phyloP scores from a whole-genome alignment of 345 rosid species.

The Erucastrum elatum region DNA sequence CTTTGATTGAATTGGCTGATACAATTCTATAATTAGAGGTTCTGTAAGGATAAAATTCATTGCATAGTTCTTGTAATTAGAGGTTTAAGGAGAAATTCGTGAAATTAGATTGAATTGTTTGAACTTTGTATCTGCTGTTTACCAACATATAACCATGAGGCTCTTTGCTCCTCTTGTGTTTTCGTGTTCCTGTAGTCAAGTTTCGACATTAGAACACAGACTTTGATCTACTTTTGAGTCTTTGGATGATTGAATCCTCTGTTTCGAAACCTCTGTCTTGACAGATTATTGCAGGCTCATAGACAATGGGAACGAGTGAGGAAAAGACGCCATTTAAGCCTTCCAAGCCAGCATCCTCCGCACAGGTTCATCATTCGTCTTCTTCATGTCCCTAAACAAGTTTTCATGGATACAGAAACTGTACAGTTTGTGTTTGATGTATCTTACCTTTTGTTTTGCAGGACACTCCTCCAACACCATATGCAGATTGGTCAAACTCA shows the following conservation, averaged over 20 bases:
- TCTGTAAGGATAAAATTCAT: not conserved
- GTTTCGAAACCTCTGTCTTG: not conserved
- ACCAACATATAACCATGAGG: not conserved
- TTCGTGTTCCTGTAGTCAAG: not conserved
- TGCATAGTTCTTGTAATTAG: not conserved
- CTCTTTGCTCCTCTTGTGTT: not conserved
- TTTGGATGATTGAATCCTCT: not conserved
- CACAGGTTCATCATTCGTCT: slow-evolving; percentile 50
- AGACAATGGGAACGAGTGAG: slow-evolving; percentile 69
- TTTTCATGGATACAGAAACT: not conserved
- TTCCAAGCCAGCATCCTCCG: slow-evolving; percentile 68
- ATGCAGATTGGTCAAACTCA: slow-evolving; percentile 87
- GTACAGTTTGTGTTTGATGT: not conserved
- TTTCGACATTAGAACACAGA: too few species aligned
- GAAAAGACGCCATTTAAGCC: slow-evolving; percentile 48
- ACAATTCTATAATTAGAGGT: not conserved
- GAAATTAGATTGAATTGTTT: not conserved
- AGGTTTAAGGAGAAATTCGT: not conserved
- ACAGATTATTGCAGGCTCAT: not conserved
- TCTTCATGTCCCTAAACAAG: not conserved
- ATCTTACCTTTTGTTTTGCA: slow-evolving; percentile 30
- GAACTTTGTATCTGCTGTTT: not conserved
- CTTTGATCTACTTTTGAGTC: too few species aligned
- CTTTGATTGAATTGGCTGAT: not conserved
- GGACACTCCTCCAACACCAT: slow-evolving; percentile 70